A percentile compares a stretch with the other conserved stretches of the same genome.
These are phyloP conservation scores for Patellaria atrata DNA, from an alignment of 495 filamentous ascomycete genomes.

Conservation along the genomic window DNA sequence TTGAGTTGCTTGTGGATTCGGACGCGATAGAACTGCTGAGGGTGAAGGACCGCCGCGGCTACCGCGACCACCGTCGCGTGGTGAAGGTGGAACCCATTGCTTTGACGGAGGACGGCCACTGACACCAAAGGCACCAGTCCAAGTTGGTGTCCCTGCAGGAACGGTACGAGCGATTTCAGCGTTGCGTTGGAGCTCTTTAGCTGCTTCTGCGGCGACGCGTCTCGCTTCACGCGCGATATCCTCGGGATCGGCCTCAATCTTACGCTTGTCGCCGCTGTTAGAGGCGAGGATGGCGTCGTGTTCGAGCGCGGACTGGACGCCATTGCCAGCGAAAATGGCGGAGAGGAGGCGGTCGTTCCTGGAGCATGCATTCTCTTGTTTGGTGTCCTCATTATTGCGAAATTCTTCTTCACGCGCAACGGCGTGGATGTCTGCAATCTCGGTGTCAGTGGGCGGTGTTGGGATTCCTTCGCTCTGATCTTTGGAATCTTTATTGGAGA, in stretches of 20 bases:
- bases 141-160: conserved; percentile 76
- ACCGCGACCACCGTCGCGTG: conserved; percentile 11
- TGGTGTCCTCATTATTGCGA: conserved; percentile 19
- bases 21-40: conserved; percentile 20
- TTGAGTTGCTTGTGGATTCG: no score
- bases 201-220: conserved; percentile 62
- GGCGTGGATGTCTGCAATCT: conserved; percentile 1
- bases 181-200: conserved; percentile 54
- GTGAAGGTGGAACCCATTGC: conserved; percentile 21
- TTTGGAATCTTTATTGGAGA: conserved; percentile 28
- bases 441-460: conserved; percentile 18
- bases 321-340: conserved; percentile 69
- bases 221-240: conserved; percentile 72
- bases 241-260: conserved; percentile 48
- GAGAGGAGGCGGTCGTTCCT: conserved; percentile 62
- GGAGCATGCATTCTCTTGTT: conserved; percentile 4
- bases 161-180: conserved; percentile 53
- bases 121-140: conserved; percentile 74
- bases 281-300: conserved; percentile 72
- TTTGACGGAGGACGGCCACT: conserved; percentile 49
- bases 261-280: conserved; percentile 40
- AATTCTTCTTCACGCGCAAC: conserved; percentile 16
- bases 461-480: conserved; percentile 8
- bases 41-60: conserved; percentile 21
- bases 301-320: conserved; percentile 70